Percentiles rank a stretch among this genome's conserved stretches.
Conservation (phyloP, 768 basidiomycete species). For the Mycena crocata region DNA sequence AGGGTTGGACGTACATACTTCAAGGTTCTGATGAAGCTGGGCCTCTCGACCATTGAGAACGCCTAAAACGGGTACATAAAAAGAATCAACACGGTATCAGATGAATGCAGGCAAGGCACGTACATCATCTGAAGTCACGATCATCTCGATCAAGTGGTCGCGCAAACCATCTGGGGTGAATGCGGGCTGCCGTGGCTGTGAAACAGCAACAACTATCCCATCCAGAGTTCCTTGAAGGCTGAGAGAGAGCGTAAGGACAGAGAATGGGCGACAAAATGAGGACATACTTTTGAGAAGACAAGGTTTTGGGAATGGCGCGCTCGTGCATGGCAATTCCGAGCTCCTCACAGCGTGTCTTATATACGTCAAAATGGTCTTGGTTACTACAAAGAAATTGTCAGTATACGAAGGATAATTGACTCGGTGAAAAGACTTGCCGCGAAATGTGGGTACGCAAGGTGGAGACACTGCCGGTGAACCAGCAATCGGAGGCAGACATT, state of each 20-base stretch:
- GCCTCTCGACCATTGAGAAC: not conserved
- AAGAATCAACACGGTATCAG: no score
- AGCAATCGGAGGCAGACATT: not conserved
- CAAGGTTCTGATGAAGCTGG: not conserved
- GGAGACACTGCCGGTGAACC: not conserved
- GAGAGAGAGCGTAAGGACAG: no score
- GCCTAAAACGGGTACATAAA: not conserved
- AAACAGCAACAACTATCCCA: not conserved
- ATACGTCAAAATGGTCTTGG: not conserved
- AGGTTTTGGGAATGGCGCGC: not conserved
- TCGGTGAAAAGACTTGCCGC: not conserved
- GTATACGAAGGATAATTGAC: no score
- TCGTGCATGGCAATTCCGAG: not conserved
- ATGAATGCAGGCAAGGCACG: no score
- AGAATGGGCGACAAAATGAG: no score
- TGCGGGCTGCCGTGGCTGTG: not conserved
- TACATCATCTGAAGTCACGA: not conserved
- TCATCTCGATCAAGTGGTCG: constrained; percentile 7
- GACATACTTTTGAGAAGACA: no score
- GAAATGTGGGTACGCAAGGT: not conserved
- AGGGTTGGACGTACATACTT: not conserved
- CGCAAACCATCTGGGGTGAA: not conserved
- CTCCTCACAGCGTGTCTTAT: not conserved
- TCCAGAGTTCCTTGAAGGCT: constrained; percentile 3
- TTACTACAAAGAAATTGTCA: no score